Percentiles rank a stretch among this genome's conserved stretches.
Conservation (phyloP, 805 yeast species). For the Candida ovalis region DNA sequence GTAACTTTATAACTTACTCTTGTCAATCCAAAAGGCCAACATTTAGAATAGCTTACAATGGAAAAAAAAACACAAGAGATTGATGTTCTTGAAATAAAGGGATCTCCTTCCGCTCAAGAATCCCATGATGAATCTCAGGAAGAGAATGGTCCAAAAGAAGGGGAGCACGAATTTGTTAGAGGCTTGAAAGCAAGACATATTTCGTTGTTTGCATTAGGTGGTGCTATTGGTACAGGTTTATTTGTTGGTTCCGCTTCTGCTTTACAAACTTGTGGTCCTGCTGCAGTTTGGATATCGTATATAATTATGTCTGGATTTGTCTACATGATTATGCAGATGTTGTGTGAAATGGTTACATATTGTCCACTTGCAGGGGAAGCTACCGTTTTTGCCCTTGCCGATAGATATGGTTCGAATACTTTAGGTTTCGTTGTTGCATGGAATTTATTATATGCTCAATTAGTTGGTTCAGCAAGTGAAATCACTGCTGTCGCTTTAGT, state of each 20-base stretch:
- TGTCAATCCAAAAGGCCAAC: too few species aligned
- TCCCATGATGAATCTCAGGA: not conserved
- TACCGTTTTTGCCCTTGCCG: slow-evolving; percentile 24
- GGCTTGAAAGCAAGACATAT: slow-evolving; percentile 46
- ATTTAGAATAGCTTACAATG: too few species aligned
- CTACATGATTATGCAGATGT: slow-evolving; percentile 57
- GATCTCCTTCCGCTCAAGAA: not conserved
- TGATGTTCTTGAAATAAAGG: not conserved
- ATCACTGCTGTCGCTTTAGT: slow-evolving; percentile 60
- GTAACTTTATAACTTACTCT: too few species aligned
- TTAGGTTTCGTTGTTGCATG: slow-evolving; percentile 34
- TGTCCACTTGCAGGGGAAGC: slow-evolving; percentile 54
- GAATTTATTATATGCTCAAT: slow-evolving; percentile 34
- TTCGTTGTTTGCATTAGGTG: slow-evolving; percentile 69
- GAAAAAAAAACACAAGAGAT: too few species aligned
- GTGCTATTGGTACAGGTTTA: slow-evolving; percentile 64
- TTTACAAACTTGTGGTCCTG: slow-evolving; percentile 31
- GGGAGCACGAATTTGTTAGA: slow-evolving; percentile 1
- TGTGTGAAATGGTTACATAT: slow-evolving; percentile 66
- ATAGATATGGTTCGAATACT: slow-evolving; percentile 27
- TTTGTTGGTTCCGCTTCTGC: slow-evolving; percentile 47
- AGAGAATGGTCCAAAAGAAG: too few species aligned
- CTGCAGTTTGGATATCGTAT: slow-evolving; percentile 51
- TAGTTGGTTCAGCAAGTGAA: slow-evolving; percentile 40
- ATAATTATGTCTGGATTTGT: slow-evolving; percentile 58